Percentiles rank a stretch among this genome's conserved stretches.
Conservation (phyloP, 225 moss, liverwort and hornwort genomes). For the Polytrichum formosum region DNA sequence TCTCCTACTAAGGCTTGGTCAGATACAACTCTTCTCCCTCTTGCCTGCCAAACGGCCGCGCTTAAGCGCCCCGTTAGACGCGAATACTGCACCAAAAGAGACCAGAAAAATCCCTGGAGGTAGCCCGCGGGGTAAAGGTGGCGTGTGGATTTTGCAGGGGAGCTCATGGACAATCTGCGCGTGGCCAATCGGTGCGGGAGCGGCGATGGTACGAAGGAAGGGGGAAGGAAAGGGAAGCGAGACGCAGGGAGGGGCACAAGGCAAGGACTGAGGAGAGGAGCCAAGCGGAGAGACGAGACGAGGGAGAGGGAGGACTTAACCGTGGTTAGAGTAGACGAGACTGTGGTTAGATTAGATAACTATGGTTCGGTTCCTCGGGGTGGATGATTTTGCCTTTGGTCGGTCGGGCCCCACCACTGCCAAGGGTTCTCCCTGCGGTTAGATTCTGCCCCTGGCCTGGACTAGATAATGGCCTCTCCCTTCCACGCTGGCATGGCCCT, state of each 20-base stretch:
- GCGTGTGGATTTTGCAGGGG: constrained; percentile 22
- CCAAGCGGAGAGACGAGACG: too few relatives aligned
- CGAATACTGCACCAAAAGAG: constrained; percentile 14
- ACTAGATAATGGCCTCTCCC: too few relatives aligned
- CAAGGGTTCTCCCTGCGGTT: too few relatives aligned
- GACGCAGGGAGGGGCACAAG: background rate
- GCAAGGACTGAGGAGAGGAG: background rate
- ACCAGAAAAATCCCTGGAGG: constrained; percentile 24
- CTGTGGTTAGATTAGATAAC: too few relatives aligned
- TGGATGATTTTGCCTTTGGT: too few relatives aligned
- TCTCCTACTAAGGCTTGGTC: background rate
- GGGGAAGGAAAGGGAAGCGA: background rate
- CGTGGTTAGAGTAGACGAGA: too few relatives aligned
- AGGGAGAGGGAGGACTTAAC: too few relatives aligned
- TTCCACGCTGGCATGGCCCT: too few relatives aligned
- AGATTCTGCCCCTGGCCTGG: too few relatives aligned
- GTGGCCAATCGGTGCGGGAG: constrained; percentile 27
- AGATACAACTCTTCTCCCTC: background rate
- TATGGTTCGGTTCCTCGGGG: too few relatives aligned
- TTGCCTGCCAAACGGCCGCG: background rate
- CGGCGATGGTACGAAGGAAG: constrained; percentile 1
- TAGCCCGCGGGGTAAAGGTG: background rate
- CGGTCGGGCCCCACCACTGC: too few relatives aligned
- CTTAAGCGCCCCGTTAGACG: constrained; percentile 7
- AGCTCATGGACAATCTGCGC: constrained; percentile 25